Conservation (phyloP, 768 basidiomycete genomes). For the Hebeloma cylindrosporum region DNA sequence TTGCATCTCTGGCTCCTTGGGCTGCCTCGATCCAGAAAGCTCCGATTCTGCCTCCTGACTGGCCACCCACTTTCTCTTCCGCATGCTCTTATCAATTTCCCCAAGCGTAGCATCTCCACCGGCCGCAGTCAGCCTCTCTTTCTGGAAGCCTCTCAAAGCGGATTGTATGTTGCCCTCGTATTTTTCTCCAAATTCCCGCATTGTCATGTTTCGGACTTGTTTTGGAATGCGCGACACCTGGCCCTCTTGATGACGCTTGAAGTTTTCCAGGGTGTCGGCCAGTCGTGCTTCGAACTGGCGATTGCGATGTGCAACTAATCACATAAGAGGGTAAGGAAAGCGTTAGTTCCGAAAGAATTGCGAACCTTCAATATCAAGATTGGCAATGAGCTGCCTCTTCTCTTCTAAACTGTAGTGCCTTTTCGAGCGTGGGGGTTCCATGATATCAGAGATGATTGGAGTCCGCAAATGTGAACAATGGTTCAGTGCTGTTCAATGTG, state of each 20-base stretch:
- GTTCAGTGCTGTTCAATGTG: too few relatives aligned
- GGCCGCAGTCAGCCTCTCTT: conserved; percentile 54
- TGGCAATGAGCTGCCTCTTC: conserved; percentile 71
- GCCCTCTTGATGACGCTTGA: conserved; percentile 72
- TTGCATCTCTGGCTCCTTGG: conserved; percentile 35
- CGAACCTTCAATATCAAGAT: conserved; percentile 79
- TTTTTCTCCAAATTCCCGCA: conserved; percentile 77
- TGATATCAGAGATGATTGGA: too few relatives aligned
- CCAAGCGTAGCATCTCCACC: conserved; percentile 49
- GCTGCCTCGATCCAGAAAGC: conserved; percentile 31
- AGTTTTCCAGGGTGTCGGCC: conserved; percentile 68
- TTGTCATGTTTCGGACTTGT: conserved; percentile 66
- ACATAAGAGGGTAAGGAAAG: conserved; percentile 6
- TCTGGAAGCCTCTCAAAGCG: conserved; percentile 67
- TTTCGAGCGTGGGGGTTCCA: conserved; percentile 30
- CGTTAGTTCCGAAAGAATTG: not conserved
- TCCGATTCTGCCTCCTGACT: conserved; percentile 54
- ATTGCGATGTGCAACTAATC: conserved; percentile 67
- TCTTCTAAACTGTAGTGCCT: conserved; percentile 59
- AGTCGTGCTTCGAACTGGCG: conserved; percentile 78
- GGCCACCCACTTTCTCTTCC: conserved; percentile 78
- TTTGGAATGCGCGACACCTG: conserved; percentile 74
- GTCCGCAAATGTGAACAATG: too few relatives aligned
- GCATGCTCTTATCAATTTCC: conserved; percentile 64
- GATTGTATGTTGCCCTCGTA: conserved; percentile 76